Base-by-base conservation (phyloP, 2,329 filamentous ascomycete species). In the Alternaria sp. region DNA sequence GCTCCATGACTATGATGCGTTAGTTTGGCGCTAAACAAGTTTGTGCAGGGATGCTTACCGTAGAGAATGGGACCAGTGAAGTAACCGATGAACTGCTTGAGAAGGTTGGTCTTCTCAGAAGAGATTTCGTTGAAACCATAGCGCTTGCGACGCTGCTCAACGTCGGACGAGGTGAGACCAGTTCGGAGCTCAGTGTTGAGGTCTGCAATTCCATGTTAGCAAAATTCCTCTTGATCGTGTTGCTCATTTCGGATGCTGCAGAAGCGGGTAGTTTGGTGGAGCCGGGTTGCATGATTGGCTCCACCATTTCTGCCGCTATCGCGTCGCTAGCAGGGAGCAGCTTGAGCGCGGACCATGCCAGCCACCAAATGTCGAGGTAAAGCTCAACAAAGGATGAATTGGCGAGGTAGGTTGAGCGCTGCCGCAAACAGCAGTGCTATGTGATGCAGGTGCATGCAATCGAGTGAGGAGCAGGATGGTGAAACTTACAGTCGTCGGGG, bases 61-160 rank as follows among this genome's bases (percentile, higher is more conserved):
- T 92, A 92, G 65, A 92, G 87, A 83, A 92, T 90, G 64, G 90
- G 90, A 74, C 90, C 90, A 69, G 83, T 87, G 85, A 92, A 92
- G 83, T 90, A 92, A 77, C 87, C 85, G 70, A 92, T 81, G 82
- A 92, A 92, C 82, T 92, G 89, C 76, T 90, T 78, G 78, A 92
- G 85, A 83, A 91, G 82, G 83, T 92, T 92, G 81, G 89, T 88
- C 84, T 92, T 92, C 83, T 92, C 90, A 32, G 89, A 87, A 30
- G 85, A 83, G 77, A 92, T 83, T 78, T 92, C 90, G 82, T 92
- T 92, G 82, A 81, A 92, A 63, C 90, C 90, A 68, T 84, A 85
- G 72, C 85, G 85, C 82, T 87, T 90, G 70, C 90, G 85, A 72
- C 90, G 86, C 53, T 74, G 73, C 73, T 91, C 89, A 56, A 91